Conservation (phyloP, 805 yeast species). For the Teunomyces cretensis region DNA sequence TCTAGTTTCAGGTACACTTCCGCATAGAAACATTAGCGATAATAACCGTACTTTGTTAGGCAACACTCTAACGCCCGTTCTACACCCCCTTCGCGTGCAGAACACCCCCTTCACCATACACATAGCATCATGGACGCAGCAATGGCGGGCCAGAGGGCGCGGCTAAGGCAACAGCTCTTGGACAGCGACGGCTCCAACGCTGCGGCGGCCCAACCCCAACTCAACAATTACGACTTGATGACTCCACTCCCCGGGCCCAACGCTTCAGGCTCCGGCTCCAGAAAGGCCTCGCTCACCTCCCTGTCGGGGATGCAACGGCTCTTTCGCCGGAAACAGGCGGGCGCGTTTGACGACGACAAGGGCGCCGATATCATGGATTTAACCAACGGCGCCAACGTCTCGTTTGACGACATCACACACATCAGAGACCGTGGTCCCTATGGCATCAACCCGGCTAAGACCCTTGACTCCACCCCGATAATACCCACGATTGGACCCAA, state of each 20-base stretch:
- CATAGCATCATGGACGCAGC: conserved; percentile 7
- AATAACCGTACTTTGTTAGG: not conserved
- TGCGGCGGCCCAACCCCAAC: conserved; percentile 10
- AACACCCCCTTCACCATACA: not conserved
- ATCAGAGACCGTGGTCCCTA: conserved; percentile 68
- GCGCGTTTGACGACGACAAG: conserved; percentile 35
- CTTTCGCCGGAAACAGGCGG: conserved; percentile 37
- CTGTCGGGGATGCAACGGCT: conserved; percentile 40
- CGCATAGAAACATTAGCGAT: not conserved
- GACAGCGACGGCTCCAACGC: conserved; percentile 28
- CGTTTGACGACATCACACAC: conserved; percentile 65
- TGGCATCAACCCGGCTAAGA: conserved; percentile 39
- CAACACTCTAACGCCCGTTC: too few relatives aligned
- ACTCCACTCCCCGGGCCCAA: conserved; percentile 18
- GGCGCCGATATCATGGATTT: conserved; percentile 38
- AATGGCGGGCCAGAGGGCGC: conserved; percentile 15
- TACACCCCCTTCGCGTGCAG: not conserved
- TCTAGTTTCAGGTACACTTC: not conserved
- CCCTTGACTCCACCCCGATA: conserved; percentile 65
- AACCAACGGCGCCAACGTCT: conserved; percentile 41
- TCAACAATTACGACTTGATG: conserved; percentile 27
- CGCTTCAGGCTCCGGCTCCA: conserved; percentile 16
- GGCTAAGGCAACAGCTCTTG: conserved; percentile 34
- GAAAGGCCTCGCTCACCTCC: conserved; percentile 41
- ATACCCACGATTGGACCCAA: conserved; percentile 60